These are phyloP conservation scores for Dacryopinax spathularia DNA, from an alignment of 768 basidiomycete genomes.

Conservation along the genomic window DNA sequence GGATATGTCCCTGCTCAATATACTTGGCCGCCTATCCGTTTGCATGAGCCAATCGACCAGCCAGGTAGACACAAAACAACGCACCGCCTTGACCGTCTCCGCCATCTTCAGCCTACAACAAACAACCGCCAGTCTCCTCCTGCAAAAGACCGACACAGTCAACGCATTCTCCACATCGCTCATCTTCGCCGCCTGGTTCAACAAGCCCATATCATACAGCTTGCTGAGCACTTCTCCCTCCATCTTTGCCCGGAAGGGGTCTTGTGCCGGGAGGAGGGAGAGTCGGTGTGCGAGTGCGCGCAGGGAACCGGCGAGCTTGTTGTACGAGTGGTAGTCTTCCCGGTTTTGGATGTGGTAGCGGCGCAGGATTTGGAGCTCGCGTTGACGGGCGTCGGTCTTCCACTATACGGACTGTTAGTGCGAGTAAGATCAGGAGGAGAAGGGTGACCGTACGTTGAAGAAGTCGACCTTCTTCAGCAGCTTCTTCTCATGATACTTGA, in stretches of 20 bases:
- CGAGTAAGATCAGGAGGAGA: conserved; percentile 9
- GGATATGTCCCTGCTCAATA: conserved; percentile 95
- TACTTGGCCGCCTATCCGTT: conserved; percentile 72
- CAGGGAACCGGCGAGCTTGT: conserved; percentile 82
- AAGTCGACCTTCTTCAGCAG: conserved; percentile 95
- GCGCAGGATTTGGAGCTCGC: conserved; percentile 89
- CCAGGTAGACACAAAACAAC: conserved; percentile 22
- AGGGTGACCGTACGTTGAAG: conserved; percentile 49
- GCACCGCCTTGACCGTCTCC: conserved; percentile 81
- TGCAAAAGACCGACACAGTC: conserved; percentile 87
- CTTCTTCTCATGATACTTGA: conserved; percentile 93
- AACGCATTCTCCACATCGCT: conserved; percentile 89
- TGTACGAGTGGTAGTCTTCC: conserved; percentile 97
- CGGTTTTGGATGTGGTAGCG: conserved; percentile 90
- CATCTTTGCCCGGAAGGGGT: conserved; percentile 74
- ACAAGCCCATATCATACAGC: conserved; percentile 91
- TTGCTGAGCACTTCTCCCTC: conserved; percentile 81
- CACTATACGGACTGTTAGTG: conserved; percentile 39
- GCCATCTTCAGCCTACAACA: conserved; percentile 90
- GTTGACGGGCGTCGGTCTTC: conserved; percentile 84
- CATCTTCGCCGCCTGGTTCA: conserved; percentile 74
- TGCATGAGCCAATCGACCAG: neutral
- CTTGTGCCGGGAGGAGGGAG: conserved; percentile 73
- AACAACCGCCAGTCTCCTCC: conserved; percentile 80
- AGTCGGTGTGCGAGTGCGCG: conserved; percentile 75